Percentiles rank a stretch among this genome's conserved stretches.
These are phyloP conservation scores for Pelargonium citronellum DNA, from an alignment of 441 rosid species.

Conservation along the genomic window DNA sequence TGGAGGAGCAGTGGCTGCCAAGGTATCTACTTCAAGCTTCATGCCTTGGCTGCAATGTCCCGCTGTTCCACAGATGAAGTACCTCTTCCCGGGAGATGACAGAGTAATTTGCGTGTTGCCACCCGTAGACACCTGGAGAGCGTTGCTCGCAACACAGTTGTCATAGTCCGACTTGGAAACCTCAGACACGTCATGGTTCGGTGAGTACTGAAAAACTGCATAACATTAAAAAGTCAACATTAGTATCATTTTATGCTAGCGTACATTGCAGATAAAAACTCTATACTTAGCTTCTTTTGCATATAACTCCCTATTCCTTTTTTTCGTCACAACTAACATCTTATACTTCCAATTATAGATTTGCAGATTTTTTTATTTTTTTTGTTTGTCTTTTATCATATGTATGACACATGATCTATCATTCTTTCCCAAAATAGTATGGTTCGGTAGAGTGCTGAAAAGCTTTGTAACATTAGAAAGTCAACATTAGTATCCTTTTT, in stretches of 20 bases:
- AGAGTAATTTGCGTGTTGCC: slow-evolving; percentile 55
- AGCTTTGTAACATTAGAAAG: slow-evolving; percentile 21
- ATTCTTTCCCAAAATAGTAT: neutral
- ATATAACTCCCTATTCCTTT: too few species aligned
- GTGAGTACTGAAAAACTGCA: slow-evolving; percentile 39
- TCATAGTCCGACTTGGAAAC: slow-evolving; percentile 55
- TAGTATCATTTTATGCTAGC: neutral
- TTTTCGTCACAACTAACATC: too few species aligned
- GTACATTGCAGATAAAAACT: too few species aligned
- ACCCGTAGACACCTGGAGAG: slow-evolving; percentile 35
- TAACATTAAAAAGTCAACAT: neutral
- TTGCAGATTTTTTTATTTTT: too few species aligned
- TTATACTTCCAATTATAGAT: too few species aligned
- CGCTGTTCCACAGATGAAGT: slow-evolving; percentile 59
- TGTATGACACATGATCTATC: too few species aligned
- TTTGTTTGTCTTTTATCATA: too few species aligned
- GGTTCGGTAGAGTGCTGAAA: slow-evolving; percentile 37
- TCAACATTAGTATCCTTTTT: neutral
- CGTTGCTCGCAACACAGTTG: slow-evolving; percentile 42
- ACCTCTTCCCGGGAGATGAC: slow-evolving; percentile 58
- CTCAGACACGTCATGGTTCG: slow-evolving; percentile 50
- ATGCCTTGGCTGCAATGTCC: slow-evolving; percentile 70
- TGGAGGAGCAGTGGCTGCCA: slow-evolving; percentile 30
- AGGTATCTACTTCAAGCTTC: slow-evolving; percentile 55
- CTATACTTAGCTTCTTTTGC: too few species aligned